Conservation (phyloP, 2,329 filamentous ascomycete species). For the Curvularia sp. region DNA sequence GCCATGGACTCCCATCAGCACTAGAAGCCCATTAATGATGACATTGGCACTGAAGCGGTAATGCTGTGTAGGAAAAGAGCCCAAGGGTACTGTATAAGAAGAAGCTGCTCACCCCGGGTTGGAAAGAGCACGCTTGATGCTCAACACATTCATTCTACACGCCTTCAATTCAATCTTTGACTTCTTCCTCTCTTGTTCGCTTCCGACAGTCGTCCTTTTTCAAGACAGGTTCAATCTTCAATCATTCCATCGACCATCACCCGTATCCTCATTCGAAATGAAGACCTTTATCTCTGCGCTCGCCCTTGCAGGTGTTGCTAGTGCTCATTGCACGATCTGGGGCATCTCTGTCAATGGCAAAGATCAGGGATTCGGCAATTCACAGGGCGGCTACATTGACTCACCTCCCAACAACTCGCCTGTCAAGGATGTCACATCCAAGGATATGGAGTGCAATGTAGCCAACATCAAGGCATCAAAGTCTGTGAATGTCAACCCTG, state of each 20-base stretch:
- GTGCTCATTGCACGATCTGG: slow-evolving; percentile 48
- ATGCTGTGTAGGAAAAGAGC: not conserved
- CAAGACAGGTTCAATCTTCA: slow-evolving; percentile 10
- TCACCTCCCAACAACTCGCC: slow-evolving; percentile 52
- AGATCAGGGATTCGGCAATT: slow-evolving; percentile 46
- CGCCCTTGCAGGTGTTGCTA: slow-evolving; percentile 39
- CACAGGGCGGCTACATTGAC: slow-evolving; percentile 57
- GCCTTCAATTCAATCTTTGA: slow-evolving; percentile 27
- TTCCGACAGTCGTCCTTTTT: slow-evolving; percentile 26
- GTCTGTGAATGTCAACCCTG: slow-evolving; percentile 57
- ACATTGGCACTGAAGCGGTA: slow-evolving; percentile 1
- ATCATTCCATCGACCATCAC: slow-evolving; percentile 8
- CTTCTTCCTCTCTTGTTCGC: slow-evolving; percentile 26
- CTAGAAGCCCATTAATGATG: slow-evolving; percentile 23
- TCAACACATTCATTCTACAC: slow-evolving; percentile 35
- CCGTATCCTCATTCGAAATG: slow-evolving; percentile 33
- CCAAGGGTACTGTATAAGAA: slow-evolving; percentile 36
- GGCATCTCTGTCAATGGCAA: slow-evolving; percentile 54
- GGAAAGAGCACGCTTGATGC: slow-evolving; percentile 42
- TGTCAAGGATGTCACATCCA: slow-evolving; percentile 46
- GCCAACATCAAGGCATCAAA: slow-evolving; percentile 46
- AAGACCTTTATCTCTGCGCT: slow-evolving; percentile 44
- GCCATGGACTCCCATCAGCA: slow-evolving; percentile 21
- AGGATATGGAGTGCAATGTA: slow-evolving; percentile 48
- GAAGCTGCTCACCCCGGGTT: slow-evolving; percentile 9